phyloP scores from a whole-genome alignment of 177 flowering plant genomes.

The Vitis hybrid region DNA sequence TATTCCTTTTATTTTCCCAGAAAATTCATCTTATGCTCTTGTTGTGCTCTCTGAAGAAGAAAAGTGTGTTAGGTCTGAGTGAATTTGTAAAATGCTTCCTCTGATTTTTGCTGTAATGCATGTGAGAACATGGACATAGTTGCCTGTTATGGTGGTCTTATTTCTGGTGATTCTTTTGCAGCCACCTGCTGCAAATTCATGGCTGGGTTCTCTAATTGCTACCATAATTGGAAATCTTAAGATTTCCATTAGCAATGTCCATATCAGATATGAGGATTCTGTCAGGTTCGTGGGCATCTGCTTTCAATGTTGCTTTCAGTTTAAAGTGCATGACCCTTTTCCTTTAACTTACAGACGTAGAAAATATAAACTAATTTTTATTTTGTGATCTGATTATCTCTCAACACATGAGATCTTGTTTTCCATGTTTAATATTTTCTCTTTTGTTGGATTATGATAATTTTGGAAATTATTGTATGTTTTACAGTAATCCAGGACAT shows the following conservation, averaged over 20 bases:
- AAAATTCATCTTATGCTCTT: background rate
- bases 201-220: constrained; percentile 90
- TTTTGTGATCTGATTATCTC: no score
- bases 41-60: background rate
- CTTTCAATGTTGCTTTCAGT: constrained; percentile 2
- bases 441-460: background rate
- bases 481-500: constrained; percentile 79
- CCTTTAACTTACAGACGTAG: no score
- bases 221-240: constrained; percentile 96
- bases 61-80: background rate
- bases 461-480: constrained; percentile 5
- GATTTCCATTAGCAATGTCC: constrained; percentile 92
- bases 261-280: constrained; percentile 94
- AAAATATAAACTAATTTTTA: no score
- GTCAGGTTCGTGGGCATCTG: constrained; percentile 50
- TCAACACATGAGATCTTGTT: background rate
- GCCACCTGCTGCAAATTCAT: constrained; percentile 83
- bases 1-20: no score
- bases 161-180: constrained; percentile 38
- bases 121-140: background rate
- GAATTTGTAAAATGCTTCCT: background rate
- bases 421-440: background rate
- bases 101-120: background rate
- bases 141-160: background rate
- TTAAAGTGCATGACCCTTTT: background rate